Evolutionary conservation across 2,329 filamentous ascomycete genomes (phyloP).

Genomic region (Ilyonectria mors-panacis): DNA sequence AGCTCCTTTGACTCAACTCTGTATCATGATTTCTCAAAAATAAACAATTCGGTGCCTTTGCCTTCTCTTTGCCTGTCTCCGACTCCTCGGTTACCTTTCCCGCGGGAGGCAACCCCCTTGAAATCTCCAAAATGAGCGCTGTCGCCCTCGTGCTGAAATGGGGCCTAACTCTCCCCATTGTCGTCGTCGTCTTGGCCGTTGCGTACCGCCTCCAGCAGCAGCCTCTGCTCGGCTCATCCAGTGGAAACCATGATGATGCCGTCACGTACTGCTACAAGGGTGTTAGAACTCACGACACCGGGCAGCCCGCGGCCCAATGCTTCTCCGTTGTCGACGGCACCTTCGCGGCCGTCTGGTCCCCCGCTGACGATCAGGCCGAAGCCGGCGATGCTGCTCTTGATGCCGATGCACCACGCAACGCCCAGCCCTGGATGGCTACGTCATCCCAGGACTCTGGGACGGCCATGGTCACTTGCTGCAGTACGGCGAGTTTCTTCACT

Average conservation of each 20-base stretch:
- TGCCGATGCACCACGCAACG: conserved; percentile 38
- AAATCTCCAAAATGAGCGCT: conserved; percentile 28
- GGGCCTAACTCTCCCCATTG: conserved; percentile 50
- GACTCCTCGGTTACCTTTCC: neutral
- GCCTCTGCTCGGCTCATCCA: conserved; percentile 33
- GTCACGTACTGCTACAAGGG: conserved; percentile 58
- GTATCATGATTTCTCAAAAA: neutral
- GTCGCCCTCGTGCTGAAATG: conserved; percentile 43
- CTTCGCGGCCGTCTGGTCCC: conserved; percentile 65
- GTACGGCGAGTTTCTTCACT: conserved; percentile 78
- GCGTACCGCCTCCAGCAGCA: conserved; percentile 49
- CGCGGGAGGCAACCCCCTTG: neutral
- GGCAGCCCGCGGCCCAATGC: conserved; percentile 62
- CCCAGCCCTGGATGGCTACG: conserved; percentile 61
- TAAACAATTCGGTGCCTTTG: neutral
- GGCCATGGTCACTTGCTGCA: conserved; percentile 77
- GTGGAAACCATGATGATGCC: conserved; percentile 13
- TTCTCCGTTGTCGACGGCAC: conserved; percentile 68
- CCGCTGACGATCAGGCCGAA: conserved; percentile 41
- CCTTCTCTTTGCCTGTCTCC: neutral
- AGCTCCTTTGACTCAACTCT: neutral
- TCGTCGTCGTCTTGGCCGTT: conserved; percentile 53
- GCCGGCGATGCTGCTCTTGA: conserved; percentile 34
- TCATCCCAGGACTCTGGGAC: conserved; percentile 79
- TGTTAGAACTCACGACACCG: conserved; percentile 55